Evolutionary conservation across 768 basidiomycete species (phyloP).

Genomic region (Suillus brevipes): DNA sequence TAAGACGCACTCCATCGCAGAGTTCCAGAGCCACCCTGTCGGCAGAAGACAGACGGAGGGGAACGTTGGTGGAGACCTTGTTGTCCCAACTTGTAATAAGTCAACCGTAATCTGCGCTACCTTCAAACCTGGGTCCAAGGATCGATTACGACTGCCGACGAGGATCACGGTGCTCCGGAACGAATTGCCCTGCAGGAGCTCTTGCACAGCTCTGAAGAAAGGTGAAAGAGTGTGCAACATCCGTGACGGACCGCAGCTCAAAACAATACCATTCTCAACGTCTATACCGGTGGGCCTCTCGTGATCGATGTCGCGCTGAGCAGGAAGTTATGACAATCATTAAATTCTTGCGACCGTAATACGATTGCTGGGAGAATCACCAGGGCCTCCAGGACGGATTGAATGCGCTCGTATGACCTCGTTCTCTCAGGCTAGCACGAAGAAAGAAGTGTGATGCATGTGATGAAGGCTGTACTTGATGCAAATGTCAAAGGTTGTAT

Average conservation of each 20-base stretch:
- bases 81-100: neutral
- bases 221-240: neutral
- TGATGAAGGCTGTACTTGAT: no score
- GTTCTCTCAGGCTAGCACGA: neutral
- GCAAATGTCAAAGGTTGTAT: no score
- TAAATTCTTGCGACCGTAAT: neutral
- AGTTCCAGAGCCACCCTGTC: neutral
- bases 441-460: no score
- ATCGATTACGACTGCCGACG: neutral
- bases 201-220: neutral
- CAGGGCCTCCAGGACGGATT: neutral
- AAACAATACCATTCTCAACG: neutral
- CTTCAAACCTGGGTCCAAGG: neutral
- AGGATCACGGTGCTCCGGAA: neutral
- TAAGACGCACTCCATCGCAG: no score
- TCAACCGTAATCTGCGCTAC: neutral
- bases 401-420: neutral
- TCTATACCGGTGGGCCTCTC: neutral
- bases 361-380: neutral
- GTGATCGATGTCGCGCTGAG: neutral
- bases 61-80: neutral
- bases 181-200: neutral
- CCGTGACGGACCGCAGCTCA: neutral
- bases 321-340: neutral
- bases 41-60: neutral